These are phyloP conservation scores for Lasiodiplodia hormozganensis DNA, from an alignment of 2,329 filamentous ascomycete species.

Conservation along the genomic window DNA sequence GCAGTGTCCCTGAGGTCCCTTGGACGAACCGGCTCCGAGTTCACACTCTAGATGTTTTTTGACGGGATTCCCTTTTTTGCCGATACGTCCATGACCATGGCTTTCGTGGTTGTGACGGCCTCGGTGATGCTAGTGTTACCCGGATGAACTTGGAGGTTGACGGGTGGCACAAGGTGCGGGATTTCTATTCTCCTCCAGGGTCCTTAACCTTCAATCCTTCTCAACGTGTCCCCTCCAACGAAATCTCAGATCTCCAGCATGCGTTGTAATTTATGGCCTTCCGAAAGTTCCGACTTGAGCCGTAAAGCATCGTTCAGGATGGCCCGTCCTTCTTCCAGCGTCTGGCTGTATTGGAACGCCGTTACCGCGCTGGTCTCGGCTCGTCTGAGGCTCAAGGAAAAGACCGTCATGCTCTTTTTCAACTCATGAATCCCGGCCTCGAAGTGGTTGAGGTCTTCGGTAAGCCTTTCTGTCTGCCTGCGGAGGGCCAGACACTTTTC, in stretches of 20 bases:
- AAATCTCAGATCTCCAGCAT: neutral
- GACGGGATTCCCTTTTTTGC: neutral
- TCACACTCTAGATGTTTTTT: neutral
- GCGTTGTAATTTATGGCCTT: neutral
- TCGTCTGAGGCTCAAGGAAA: neutral
- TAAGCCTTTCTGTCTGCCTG: conserved; percentile 1
- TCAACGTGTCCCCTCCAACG: neutral
- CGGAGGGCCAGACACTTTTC: neutral
- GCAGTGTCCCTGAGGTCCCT: neutral
- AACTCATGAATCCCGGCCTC: conserved; percentile 10
- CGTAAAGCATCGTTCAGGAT: conserved; percentile 15
- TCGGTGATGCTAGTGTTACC: neutral
- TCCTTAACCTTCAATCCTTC: neutral
- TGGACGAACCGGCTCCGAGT: neutral
- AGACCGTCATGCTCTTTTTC: conserved; percentile 13
- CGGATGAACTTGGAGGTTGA: neutral
- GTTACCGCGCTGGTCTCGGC: conserved; percentile 17
- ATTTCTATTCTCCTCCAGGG: neutral
- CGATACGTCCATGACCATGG: neutral
- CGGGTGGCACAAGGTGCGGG: neutral
- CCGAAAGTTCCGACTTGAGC: conserved; percentile 3
- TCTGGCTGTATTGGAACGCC: conserved; percentile 24
- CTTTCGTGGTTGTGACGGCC: neutral
- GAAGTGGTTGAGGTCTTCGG: conserved; percentile 1
- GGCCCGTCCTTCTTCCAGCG: conserved; percentile 13